Percentiles rank a stretch among this genome's conserved stretches.
These are phyloP conservation scores for Tylopilus orsonianus DNA, from an alignment of 1,284 basidiomycete genomes.

Conservation along the genomic window DNA sequence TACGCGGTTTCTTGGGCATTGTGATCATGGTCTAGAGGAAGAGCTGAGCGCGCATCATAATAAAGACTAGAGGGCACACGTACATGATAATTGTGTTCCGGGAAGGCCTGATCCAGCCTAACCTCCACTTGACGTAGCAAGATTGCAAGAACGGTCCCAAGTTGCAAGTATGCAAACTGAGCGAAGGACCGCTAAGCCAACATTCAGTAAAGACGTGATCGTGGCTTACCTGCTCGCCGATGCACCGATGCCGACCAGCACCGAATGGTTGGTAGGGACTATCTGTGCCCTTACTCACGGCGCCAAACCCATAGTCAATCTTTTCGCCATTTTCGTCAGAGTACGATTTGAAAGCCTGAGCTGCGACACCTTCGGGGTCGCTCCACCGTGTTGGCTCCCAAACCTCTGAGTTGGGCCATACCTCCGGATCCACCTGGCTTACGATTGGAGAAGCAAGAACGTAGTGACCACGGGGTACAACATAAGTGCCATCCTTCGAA, in stretches of 20 bases:
- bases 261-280: constrained; percentile 96
- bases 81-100: constrained; percentile 88
- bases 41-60: constrained; percentile 2
- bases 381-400: constrained; percentile 90
- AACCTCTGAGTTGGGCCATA: constrained; percentile 74
- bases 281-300: constrained; percentile 90
- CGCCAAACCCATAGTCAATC: constrained; percentile 95
- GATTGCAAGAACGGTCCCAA: constrained; percentile 82
- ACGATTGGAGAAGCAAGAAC: constrained; percentile 91
- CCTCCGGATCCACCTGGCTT: constrained; percentile 81
- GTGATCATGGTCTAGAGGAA: constrained; percentile 68
- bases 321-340: constrained; percentile 78
- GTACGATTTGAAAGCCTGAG: constrained; percentile 74
- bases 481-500: constrained; percentile 68
- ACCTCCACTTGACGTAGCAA: constrained; percentile 80
- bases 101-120: constrained; percentile 65
- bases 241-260: constrained; percentile 92
- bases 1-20: constrained; percentile 54
- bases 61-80: constrained; percentile 34
- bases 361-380: constrained; percentile 75
- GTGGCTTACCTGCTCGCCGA: constrained; percentile 79
- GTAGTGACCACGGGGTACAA: constrained; percentile 91
- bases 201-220: neutral
- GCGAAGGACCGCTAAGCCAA: constrained; percentile 13
- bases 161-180: constrained; percentile 93